phyloP scores from a whole-genome alignment of 2,329 filamentous ascomycete species.

The Chaetomium olivaceum region DNA sequence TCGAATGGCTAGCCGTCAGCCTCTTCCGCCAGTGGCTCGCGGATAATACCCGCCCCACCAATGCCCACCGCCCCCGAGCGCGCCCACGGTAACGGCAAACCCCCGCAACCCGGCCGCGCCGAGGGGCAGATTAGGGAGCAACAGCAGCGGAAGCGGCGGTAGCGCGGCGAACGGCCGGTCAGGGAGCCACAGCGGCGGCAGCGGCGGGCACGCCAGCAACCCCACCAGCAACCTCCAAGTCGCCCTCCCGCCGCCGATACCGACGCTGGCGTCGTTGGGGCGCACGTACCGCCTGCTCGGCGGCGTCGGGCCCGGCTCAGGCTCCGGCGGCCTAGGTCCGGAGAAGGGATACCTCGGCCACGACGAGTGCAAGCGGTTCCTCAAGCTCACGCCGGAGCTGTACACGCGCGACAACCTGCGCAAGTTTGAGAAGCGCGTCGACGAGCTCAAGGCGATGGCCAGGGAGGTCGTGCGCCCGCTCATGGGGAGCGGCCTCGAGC shows the following conservation, averaged over 20 bases:
- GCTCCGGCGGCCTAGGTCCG: neutral
- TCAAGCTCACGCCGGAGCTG: constrained; percentile 78
- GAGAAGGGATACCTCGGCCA: constrained; percentile 67
- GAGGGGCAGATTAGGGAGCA: constrained; percentile 25
- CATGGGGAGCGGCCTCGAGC: constrained; percentile 81
- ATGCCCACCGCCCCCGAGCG: constrained; percentile 43
- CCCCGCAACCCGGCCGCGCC: neutral
- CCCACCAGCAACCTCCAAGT: constrained; percentile 20
- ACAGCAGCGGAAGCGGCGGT: constrained; percentile 27
- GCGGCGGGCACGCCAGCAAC: constrained; percentile 36
- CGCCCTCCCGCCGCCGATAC: neutral
- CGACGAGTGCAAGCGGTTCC: constrained; percentile 87
- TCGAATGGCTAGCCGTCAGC: constrained; percentile 86
- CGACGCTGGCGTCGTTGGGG: constrained; percentile 62
- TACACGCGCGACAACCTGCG: constrained; percentile 86
- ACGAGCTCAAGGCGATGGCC: constrained; percentile 84
- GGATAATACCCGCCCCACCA: constrained; percentile 80
- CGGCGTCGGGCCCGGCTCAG: constrained; percentile 36
- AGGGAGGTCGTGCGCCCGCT: constrained; percentile 80
- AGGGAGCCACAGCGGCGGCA: constrained; percentile 21
- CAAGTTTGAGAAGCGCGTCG: constrained; percentile 81
- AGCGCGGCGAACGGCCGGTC: constrained; percentile 20
- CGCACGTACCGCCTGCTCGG: constrained; percentile 78
- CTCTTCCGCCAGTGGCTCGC: constrained; percentile 92
- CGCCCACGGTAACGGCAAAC: constrained; percentile 24